phyloP scores from a whole-genome alignment of 2,329 filamentous ascomycete genomes.

The Ophiocordyceps australis region DNA sequence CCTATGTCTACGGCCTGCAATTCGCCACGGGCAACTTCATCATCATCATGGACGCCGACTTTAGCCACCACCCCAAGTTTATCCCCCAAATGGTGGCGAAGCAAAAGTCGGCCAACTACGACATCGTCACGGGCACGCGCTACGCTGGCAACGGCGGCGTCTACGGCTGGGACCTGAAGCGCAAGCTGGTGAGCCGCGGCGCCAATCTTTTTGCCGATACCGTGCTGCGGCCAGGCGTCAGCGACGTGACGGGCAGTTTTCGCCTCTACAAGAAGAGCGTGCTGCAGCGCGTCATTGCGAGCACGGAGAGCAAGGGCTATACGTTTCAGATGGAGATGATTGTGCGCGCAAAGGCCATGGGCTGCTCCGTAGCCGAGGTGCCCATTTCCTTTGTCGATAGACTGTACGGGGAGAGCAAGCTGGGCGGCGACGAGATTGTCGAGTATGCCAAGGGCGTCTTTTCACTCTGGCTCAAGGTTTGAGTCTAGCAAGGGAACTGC shows the following conservation, averaged over 20 bases:
- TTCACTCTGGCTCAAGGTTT: constrained; percentile 63
- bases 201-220: constrained; percentile 95
- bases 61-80: constrained; percentile 98
- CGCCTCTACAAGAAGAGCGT: constrained; percentile 84
- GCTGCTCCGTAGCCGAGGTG: constrained; percentile 83
- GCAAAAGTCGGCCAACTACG: constrained; percentile 63
- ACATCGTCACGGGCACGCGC: constrained; percentile 91
- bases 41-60: constrained; percentile 99
- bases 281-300: constrained; percentile 74
- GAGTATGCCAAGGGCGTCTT: constrained; percentile 84
- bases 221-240: constrained; percentile 79
- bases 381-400: constrained; percentile 94
- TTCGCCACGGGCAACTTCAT: constrained; percentile 87
- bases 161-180: constrained; percentile 91
- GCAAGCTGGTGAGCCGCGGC: constrained; percentile 67
- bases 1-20: constrained; percentile 87
- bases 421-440: constrained; percentile 88
- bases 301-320: constrained; percentile 91
- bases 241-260: constrained; percentile 89
- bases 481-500: too few species aligned
- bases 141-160: constrained; percentile 84
- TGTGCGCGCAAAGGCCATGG: constrained; percentile 92
- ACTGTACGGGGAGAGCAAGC: constrained; percentile 86
- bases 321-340: constrained; percentile 99
- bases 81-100: constrained; percentile 82